Evolutionary conservation across 192 early-diverging fungal species (phyloP).

Genomic region (Rhizophlyctis rosea): DNA sequence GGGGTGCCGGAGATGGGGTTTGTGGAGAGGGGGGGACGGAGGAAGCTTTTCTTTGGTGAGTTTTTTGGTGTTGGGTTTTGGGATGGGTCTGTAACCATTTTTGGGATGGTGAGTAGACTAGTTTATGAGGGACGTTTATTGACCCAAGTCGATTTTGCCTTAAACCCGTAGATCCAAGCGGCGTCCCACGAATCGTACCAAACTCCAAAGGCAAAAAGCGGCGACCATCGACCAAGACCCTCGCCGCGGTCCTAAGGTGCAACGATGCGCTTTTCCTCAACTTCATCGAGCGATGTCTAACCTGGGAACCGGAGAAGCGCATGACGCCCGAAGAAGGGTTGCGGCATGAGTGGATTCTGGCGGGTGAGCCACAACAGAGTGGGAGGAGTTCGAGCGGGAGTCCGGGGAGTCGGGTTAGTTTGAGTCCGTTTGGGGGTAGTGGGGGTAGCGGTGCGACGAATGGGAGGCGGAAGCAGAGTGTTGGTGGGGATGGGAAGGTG

Average conservation of each 20-base stretch:
- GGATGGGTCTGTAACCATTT: no score
- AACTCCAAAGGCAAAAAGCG: constrained; percentile 91
- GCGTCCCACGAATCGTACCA: constrained; percentile 55
- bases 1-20: constrained; percentile 75
- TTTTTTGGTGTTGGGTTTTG: constrained; percentile 22
- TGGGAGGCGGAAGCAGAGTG: neutral
- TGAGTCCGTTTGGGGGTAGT: neutral
- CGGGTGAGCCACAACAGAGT: neutral
- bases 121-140: neutral
- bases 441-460: neutral
- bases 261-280: constrained; percentile 78
- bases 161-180: constrained; percentile 24
- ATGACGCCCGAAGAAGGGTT: constrained; percentile 84
- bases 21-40: constrained; percentile 73
- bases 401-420: neutral
- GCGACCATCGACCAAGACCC: constrained; percentile 70
- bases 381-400: neutral
- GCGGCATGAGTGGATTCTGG: constrained; percentile 53
- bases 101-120: no score
- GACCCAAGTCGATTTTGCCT: neutral
- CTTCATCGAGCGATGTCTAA: constrained; percentile 78
- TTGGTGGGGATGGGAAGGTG: neutral
- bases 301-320: constrained; percentile 86
- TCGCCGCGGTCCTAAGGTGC: constrained; percentile 70
- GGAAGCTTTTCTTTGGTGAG: constrained; percentile 85